Base-by-base conservation (phyloP, 2,329 filamentous ascomycete species). In the Xylaria sp. region DNA sequence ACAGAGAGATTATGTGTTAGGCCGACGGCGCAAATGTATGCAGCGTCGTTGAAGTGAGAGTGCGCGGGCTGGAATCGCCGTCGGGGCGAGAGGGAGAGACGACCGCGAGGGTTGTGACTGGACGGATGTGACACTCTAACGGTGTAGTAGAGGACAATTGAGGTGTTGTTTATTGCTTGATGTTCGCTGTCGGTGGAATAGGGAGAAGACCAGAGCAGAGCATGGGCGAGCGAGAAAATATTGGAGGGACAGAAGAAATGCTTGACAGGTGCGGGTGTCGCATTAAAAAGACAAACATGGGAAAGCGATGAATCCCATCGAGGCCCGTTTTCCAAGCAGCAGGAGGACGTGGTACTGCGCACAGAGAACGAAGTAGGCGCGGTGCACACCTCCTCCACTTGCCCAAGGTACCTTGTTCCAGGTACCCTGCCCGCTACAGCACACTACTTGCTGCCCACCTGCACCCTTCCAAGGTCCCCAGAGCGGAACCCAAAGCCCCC, bases 281-380 rank as follows among this genome's bases (percentile, higher is more conserved):
- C 69, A 74, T 77, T 75, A 74, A 73, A 74, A 74, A 74, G 70
- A 50, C 72, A 72, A 76, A 76, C 71, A 78, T 78, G 76, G 76
- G 76, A 78, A 78, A 78, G 73, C 73, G 69, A 76, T 71, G 72
- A 77, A 77, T 77, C 76, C 76, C 76, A 77, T 77, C 71, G 71
- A 73, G 66, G 68, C 66, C 72, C 71, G 72, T 70, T 72, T 74
- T 70, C 70, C 70, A 64, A 70, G 60, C 71, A 68, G 69, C 66
- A 70, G 37, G 65, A 65, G 54, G 65, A 46, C 52, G 69, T 65
- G 54, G 66, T 61, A 51, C 69, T 58, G 37, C 60, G 41, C 58
- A 37, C 52, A 55, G 52, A 37, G 48, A 59, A 64, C 48, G 58
- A 65, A 57, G 65, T 67, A 10, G 59, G 56, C 56, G 32, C 15